phyloP scores from a whole-genome alignment of 163 green algal species.

The Chlamydomonas reinhardtii region DNA sequence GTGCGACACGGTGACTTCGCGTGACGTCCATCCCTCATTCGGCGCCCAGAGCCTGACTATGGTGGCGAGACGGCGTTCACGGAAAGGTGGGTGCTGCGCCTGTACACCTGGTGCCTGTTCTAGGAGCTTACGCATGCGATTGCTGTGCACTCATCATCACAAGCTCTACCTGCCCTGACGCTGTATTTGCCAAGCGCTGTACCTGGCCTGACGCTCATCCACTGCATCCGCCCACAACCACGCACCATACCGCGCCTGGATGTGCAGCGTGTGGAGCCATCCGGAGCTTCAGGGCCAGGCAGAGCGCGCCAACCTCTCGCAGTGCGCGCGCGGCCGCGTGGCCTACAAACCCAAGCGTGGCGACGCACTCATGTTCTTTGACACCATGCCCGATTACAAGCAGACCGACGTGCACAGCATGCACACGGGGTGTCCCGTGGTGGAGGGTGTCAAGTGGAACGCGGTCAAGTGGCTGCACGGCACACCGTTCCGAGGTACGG shows the following conservation, averaged over 20 bases:
- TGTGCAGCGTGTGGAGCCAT: constrained; percentile 66
- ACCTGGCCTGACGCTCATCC: too few relatives aligned
- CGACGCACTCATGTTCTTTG: constrained; percentile 87
- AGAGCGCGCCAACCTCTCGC: constrained; percentile 66
- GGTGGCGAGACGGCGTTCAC: constrained; percentile 88
- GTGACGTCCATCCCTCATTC: background rate
- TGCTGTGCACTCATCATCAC: too few relatives aligned
- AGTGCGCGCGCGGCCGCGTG: constrained; percentile 76
- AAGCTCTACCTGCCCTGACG: too few relatives aligned
- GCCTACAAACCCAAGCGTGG: constrained; percentile 74
- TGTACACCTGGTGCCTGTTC: too few relatives aligned
- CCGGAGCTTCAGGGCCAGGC: constrained; percentile 49
- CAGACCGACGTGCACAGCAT: constrained; percentile 54
- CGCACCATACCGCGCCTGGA: too few relatives aligned
- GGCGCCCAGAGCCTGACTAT: constrained; percentile 50
- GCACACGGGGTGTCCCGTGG: constrained; percentile 86
- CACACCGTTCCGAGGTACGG: constrained; percentile 61
- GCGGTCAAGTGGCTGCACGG: constrained; percentile 79
- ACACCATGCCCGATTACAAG: constrained; percentile 70
- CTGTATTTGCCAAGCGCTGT: too few relatives aligned
- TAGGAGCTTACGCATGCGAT: too few relatives aligned
- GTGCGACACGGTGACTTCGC: too few relatives aligned
- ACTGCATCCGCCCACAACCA: too few relatives aligned
- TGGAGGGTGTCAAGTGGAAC: constrained; percentile 81
- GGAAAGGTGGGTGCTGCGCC: constrained; percentile 1